phyloP scores from a whole-genome alignment of 371 early-diverging fungal species.

The Lichtheimia ramosa region DNA sequence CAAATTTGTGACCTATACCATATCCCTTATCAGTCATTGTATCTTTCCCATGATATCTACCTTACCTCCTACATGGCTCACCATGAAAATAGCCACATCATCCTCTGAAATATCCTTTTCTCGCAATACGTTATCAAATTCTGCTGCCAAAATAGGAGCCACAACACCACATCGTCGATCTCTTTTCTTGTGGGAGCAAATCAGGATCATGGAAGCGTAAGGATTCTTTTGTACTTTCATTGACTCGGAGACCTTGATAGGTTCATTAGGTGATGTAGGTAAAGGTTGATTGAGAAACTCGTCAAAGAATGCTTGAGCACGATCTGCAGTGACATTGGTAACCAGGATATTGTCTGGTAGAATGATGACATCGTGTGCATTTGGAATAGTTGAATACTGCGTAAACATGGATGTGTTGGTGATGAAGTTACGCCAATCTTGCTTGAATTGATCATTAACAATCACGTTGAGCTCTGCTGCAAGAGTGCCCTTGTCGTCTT shows the following conservation, averaged over 20 bases:
- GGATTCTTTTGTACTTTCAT: conserved; percentile 43
- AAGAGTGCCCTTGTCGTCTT: conserved; percentile 53
- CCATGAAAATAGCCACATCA: conserved; percentile 53
- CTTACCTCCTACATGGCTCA: conserved; percentile 73
- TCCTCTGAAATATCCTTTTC: conserved; percentile 60
- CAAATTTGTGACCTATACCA: conserved; percentile 73
- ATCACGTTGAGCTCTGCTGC: conserved; percentile 38
- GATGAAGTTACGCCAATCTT: conserved; percentile 37
- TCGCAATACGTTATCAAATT: conserved; percentile 61
- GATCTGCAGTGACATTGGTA: conserved; percentile 50
- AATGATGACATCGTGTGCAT: conserved; percentile 43
- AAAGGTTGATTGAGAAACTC: conserved; percentile 44
- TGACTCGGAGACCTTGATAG: background rate
- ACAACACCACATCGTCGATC: conserved; percentile 83
- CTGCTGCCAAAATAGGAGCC: conserved; percentile 69
- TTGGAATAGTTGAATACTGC: conserved; percentile 22
- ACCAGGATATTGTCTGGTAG: conserved; percentile 60
- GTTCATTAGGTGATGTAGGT: conserved; percentile 11
- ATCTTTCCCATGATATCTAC: background rate
- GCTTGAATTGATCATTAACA: conserved; percentile 14
- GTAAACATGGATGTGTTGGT: conserved; percentile 52
- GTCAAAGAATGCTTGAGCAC: conserved; percentile 48
- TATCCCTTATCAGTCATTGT: too few relatives aligned
- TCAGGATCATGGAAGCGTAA: conserved; percentile 59
- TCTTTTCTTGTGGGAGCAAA: conserved; percentile 78